Evolutionary conservation across 306 rosid species (phyloP).

Genomic region (Dryas octopetala): DNA sequence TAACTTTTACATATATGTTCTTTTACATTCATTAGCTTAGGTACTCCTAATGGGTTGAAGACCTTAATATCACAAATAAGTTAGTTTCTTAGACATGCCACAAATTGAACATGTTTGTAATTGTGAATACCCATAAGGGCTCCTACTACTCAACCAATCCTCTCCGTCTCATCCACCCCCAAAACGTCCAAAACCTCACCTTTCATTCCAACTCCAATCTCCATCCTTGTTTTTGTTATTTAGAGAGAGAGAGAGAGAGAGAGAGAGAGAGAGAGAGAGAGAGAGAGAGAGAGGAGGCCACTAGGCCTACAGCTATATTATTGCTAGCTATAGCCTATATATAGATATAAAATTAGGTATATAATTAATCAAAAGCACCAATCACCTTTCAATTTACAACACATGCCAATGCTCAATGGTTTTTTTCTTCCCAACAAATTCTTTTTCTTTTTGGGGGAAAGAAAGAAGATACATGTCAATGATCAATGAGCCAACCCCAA

Average conservation of each 20-base stretch:
- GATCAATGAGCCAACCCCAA: not conserved
- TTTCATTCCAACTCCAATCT: conserved; percentile 2
- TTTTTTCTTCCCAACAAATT: not conserved
- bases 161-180: not conserved
- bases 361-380: not conserved
- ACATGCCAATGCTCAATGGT: not conserved
- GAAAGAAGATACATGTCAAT: not conserved
- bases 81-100: not conserved
- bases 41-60: too few relatives aligned
- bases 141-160: not conserved
- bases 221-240: not conserved
- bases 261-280: not conserved
- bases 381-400: not conserved
- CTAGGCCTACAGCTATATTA: not conserved
- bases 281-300: not conserved
- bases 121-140: not conserved
- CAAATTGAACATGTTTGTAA: not conserved
- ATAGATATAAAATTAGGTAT: not conserved
- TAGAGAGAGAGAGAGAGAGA: not conserved
- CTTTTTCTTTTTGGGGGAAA: not conserved
- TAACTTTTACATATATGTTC: too few relatives aligned
- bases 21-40: too few relatives aligned
- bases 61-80: too few relatives aligned
- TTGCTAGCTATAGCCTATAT: not conserved
- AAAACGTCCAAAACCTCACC: not conserved